Conservation (phyloP, 441 rosid species). For the Cnidoscolus chayamansa region DNA sequence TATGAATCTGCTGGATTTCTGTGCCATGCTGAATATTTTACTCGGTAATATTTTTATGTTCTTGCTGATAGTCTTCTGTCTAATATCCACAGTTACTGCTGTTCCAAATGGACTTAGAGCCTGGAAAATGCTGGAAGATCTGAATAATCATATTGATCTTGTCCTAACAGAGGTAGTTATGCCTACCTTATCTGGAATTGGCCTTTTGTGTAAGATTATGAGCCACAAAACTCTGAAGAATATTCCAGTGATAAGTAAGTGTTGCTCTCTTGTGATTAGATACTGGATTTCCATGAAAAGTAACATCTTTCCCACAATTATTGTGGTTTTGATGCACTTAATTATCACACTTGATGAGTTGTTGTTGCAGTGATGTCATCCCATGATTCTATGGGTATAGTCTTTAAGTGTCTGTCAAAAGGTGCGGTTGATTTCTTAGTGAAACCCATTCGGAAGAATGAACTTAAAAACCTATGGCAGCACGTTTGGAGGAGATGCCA, state of each 20-base stretch:
- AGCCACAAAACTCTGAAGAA: constrained; percentile 57
- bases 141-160: constrained; percentile 58
- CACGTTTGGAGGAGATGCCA: constrained; percentile 94
- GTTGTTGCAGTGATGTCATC: constrained; percentile 90
- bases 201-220: constrained; percentile 72
- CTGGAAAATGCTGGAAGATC: constrained; percentile 63
- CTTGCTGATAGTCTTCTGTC: no score
- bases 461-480: constrained; percentile 89
- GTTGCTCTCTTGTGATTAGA: background rate
- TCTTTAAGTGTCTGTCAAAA: constrained; percentile 80
- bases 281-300: background rate
- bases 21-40: background rate
- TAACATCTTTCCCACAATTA: background rate
- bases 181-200: constrained; percentile 67
- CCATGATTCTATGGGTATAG: constrained; percentile 79
- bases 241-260: constrained; percentile 80
- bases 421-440: constrained; percentile 92
- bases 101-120: constrained; percentile 58
- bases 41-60: background rate
- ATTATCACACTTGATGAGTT: constrained; percentile 25
- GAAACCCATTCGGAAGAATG: constrained; percentile 88
- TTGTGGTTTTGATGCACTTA: constrained; percentile 6
- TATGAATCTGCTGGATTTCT: background rate
- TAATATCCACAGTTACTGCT: no score
- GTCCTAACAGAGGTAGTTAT: constrained; percentile 70